A percentile compares a stretch with the other conserved stretches of the same genome.
These are phyloP conservation scores for Sphaerulina populicola DNA, from an alignment of 2,329 filamentous ascomycete genomes.

Conservation along the genomic window DNA sequence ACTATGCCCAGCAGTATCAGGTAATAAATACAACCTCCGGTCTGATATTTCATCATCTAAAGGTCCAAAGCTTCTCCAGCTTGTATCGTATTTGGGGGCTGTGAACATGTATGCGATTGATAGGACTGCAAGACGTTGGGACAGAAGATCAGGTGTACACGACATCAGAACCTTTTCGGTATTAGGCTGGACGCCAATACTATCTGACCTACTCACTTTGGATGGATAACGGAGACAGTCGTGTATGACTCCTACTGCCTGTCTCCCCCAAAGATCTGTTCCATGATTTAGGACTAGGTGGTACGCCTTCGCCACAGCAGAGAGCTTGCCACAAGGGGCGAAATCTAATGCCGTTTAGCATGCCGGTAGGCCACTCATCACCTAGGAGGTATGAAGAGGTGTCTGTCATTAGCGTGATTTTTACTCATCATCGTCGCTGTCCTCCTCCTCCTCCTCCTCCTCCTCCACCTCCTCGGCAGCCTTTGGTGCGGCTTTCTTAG, in stretches of 20 bases:
- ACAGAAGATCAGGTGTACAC: too few relatives aligned
- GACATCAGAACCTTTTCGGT: too few relatives aligned
- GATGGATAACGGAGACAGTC: background rate
- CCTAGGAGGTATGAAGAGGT: too few relatives aligned
- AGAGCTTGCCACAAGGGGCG: background rate
- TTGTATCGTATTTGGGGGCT: too few relatives aligned
- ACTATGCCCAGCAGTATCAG: too few relatives aligned
- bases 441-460: constrained; percentile 19
- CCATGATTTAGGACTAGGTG: background rate
- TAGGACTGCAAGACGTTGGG: too few relatives aligned
- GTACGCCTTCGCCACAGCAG: background rate
- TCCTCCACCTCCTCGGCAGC: constrained; percentile 26
- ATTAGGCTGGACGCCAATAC: too few relatives aligned
- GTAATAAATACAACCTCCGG: too few relatives aligned
- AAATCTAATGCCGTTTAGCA: background rate
- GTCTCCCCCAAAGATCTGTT: background rate
- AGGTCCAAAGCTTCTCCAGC: too few relatives aligned
- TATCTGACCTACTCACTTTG: background rate
- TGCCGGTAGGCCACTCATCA: background rate
- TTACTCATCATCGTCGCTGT: constrained; percentile 24
- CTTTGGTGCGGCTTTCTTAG: constrained; percentile 45
- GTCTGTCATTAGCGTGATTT: background rate
- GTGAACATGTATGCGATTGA: too few relatives aligned
- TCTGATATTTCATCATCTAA: too few relatives aligned
- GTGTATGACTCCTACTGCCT: background rate